Evolutionary conservation across 805 yeast species (phyloP).

Genomic region (Candida taoyuanica): DNA sequence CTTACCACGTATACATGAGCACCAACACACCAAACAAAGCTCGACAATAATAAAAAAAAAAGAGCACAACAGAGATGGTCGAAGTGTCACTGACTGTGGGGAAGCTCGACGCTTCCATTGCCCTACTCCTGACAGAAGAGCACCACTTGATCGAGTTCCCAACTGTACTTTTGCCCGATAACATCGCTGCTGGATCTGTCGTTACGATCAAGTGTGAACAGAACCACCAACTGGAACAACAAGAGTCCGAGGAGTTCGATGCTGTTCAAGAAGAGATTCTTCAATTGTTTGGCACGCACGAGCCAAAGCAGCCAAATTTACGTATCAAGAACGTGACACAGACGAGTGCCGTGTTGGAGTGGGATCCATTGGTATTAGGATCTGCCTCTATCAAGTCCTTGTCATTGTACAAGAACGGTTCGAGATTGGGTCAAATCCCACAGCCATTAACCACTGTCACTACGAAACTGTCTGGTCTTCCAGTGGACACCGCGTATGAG

Average conservation of each 20-base stretch:
- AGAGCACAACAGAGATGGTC: conserved; percentile 44
- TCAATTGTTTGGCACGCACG: conserved; percentile 62
- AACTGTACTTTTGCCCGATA: conserved; percentile 85
- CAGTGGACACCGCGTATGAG: conserved; percentile 75
- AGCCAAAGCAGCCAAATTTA: conserved; percentile 69
- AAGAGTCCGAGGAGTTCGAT: conserved; percentile 55
- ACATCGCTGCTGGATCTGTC: conserved; percentile 88
- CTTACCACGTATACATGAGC: background rate
- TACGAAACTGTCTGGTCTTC: conserved; percentile 86
- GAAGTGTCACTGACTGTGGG: conserved; percentile 94
- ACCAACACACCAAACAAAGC: background rate
- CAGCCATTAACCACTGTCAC: conserved; percentile 73
- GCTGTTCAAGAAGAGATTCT: conserved; percentile 69
- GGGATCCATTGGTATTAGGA: conserved; percentile 86
- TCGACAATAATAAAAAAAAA: background rate
- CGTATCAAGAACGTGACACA: conserved; percentile 79
- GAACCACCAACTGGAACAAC: conserved; percentile 59
- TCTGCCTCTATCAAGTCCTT: conserved; percentile 75
- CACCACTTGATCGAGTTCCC: conserved; percentile 96
- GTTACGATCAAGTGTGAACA: conserved; percentile 81
- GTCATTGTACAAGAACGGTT: conserved; percentile 65
- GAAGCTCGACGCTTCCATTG: conserved; percentile 91
- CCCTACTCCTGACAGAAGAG: conserved; percentile 81
- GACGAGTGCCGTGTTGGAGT: conserved; percentile 89
- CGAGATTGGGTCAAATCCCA: conserved; percentile 77